phyloP scores from a whole-genome alignment of 2,329 filamentous ascomycete genomes.

The Ceratocystis huliohia region DNA sequence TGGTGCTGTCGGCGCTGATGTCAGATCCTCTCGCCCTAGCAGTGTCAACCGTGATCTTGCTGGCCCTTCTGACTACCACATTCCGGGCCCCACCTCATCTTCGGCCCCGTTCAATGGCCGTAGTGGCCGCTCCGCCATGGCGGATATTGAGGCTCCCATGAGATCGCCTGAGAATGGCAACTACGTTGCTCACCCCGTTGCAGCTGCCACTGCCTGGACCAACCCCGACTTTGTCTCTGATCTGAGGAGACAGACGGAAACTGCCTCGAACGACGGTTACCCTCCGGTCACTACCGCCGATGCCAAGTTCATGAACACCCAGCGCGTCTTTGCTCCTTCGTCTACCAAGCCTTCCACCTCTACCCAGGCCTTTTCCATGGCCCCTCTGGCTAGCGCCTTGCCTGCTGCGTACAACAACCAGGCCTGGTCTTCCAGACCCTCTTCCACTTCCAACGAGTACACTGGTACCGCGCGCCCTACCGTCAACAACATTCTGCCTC shows the following conservation, averaged over 20 bases:
- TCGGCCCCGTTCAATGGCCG: neutral
- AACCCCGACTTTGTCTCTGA: constrained; percentile 13
- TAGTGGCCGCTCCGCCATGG: neutral
- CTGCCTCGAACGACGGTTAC: constrained; percentile 6
- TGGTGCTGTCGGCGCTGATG: constrained; percentile 9
- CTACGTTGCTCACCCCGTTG: neutral
- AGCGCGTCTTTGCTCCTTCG: neutral
- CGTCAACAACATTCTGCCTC: neutral
- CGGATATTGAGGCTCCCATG: neutral
- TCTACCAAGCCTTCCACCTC: neutral
- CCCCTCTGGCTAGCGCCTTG: constrained; percentile 3
- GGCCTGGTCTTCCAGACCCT: constrained; percentile 5
- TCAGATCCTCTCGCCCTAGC: constrained; percentile 13
- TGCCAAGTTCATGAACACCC: neutral
- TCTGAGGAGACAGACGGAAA: constrained; percentile 7
- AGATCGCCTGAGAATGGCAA: neutral
- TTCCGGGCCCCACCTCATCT: neutral
- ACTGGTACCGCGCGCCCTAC: neutral
- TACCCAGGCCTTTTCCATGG: constrained; percentile 6
- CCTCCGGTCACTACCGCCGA: neutral
- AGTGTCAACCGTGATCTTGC: constrained; percentile 2
- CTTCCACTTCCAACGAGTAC: neutral
- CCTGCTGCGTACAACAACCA: neutral
- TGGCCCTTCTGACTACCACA: neutral
- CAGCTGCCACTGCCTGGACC: neutral